Base-by-base conservation (phyloP, 2,329 filamentous ascomycete genomes). In the Penicillium palitans region DNA sequence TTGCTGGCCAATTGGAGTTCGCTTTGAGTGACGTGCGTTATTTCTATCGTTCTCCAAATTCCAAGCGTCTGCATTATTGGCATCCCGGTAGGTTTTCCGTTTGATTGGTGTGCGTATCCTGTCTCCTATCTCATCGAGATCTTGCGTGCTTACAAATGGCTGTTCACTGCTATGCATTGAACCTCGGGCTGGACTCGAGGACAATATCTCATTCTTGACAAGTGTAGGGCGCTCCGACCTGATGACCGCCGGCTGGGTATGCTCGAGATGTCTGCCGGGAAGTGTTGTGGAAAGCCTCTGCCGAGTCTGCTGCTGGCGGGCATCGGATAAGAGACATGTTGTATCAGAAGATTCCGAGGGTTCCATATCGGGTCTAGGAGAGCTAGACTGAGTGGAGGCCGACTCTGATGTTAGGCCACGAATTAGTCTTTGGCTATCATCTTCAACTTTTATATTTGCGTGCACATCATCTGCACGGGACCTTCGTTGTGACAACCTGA, bases 131-230 rank as follows among this genome's bases (percentile, higher is more conserved):
- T 81, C 78, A 66, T 86, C 83, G 12, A 89, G 76, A 66, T 89
- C 86, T 51, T 88, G 78, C 54, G 84, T 88, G 52, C 86, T 85
- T 41, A 83, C 77, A 0, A 79, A 75, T 46, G 59, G 63, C 47
- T 56, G 47, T 24, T 57, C 63, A 24, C 46, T 42, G 29, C 52
- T 54, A 9, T 60, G 33, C 9, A 56, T 54, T 48, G 55, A 52
- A 13, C 51, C 54, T 13, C 51, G 61, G n/a, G 68, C 12, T 29
- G 73, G 70, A 55, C 73, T 75, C 40, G 73, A 74, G 37, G 73
- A 73, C 25, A 68, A 52, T 17, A 66, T 62, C 59, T 79, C 75
- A 52, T 68, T 70, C 61, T 78, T 78, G 25, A 78, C 61, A 17
- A 64, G 46, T 37, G 72, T 59, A 19, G 68, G 62, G 17, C 58